Evolutionary conservation across 345 rosid genomes (phyloP).

Genomic region (Adansonia digitata): DNA sequence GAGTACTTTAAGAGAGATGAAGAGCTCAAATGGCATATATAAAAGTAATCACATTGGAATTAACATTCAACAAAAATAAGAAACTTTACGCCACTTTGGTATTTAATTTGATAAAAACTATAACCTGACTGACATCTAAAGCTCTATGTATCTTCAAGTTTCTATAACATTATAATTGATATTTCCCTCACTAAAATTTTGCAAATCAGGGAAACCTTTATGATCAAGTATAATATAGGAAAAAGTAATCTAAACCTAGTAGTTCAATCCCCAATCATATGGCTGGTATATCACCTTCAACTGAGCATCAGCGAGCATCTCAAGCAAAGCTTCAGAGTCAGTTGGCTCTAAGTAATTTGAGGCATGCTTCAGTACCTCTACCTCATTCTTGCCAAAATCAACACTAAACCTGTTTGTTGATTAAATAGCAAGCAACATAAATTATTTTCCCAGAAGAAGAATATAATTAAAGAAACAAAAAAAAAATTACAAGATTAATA

Average conservation of each 20-base stretch:
- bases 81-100: neutral
- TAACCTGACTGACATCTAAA: neutral
- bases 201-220: slow-evolving; percentile 9
- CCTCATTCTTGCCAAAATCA: slow-evolving; percentile 75
- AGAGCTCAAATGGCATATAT: neutral
- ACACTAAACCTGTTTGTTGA: slow-evolving; percentile 47
- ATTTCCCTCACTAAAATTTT: slow-evolving; percentile 15
- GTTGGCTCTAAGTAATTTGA: slow-evolving; percentile 66
- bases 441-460: neutral
- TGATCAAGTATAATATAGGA: slow-evolving; percentile 4
- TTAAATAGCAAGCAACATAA: neutral
- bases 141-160: slow-evolving; percentile 3
- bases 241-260: slow-evolving; percentile 26
- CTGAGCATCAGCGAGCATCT: slow-evolving; percentile 53
- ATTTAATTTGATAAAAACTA: neutral
- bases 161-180: neutral
- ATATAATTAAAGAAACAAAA: neutral
- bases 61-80: neutral
- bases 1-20: neutral
- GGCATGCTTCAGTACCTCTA: slow-evolving; percentile 69
- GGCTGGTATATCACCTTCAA: slow-evolving; percentile 68
- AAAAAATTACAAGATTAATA: neutral
- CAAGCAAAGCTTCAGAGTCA: slow-evolving; percentile 52
- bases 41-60: neutral
- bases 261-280: slow-evolving; percentile 77